Evolutionary conservation across 495 filamentous ascomycete genomes (phyloP).

Genomic region (Hypomontagnella submonticulosa): DNA sequence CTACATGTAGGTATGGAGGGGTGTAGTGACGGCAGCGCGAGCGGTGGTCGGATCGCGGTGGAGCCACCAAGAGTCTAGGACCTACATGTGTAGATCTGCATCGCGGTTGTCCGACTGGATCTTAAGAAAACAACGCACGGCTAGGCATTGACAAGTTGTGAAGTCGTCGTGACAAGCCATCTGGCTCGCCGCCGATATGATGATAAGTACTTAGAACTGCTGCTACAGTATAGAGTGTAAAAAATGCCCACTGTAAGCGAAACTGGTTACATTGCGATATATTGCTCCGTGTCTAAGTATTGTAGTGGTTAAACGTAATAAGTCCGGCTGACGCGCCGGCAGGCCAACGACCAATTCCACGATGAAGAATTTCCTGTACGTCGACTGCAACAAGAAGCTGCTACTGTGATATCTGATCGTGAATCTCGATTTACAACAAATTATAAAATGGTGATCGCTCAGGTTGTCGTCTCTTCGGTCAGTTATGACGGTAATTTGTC

Average conservation of each 20-base stretch:
- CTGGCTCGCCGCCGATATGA: constrained; percentile 16
- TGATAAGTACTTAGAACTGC: constrained; percentile 4
- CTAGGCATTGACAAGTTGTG: constrained; percentile 23
- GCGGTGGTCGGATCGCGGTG: constrained; percentile 31
- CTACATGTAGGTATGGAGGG: no score
- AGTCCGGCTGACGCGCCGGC: constrained; percentile 27
- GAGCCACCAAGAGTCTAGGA: constrained; percentile 30
- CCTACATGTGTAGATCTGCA: constrained; percentile 37
- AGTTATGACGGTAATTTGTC: neutral
- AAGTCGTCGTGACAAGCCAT: constrained; percentile 29
- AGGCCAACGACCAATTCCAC: constrained; percentile 15
- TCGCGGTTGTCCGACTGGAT: constrained; percentile 32
- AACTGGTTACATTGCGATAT: constrained; percentile 36
- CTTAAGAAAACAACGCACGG: constrained; percentile 34
- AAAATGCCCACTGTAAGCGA: constrained; percentile 1
- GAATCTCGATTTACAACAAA: constrained; percentile 24
- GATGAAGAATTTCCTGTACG: constrained; percentile 15
- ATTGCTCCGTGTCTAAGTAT: constrained; percentile 29
- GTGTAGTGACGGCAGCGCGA: no score
- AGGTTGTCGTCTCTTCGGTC: constrained; percentile 22
- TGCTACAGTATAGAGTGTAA: constrained; percentile 7
- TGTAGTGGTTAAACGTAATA: constrained; percentile 36
- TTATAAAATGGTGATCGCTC: constrained; percentile 28
- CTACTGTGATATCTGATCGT: constrained; percentile 1
- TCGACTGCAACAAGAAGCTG: constrained; percentile 25